A percentile compares a stretch with the other conserved stretches of the same genome.
phyloP scores from a whole-genome alignment of 805 yeast genomes.

The Zygotorulaspora sp. region DNA sequence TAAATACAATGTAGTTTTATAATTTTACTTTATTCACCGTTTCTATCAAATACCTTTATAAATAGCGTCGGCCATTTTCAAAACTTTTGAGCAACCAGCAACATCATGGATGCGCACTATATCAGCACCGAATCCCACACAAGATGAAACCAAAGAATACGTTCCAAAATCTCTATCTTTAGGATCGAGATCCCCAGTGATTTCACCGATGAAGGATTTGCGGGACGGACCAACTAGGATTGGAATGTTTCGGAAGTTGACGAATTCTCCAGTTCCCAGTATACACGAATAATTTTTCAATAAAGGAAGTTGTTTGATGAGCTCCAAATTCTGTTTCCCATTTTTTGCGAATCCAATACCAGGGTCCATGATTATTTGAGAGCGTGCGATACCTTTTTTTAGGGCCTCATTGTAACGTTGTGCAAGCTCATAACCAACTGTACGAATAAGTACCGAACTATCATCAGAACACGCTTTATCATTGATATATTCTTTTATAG shows the following conservation, averaged over 20 bases:
- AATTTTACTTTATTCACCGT: too few species aligned
- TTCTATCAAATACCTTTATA: conserved; percentile 18
- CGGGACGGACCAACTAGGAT: conserved; percentile 83
- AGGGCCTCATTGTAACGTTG: conserved; percentile 53
- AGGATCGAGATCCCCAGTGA: conserved; percentile 56
- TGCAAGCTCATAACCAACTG: conserved; percentile 63
- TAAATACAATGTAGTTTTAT: neutral
- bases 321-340: conserved; percentile 58
- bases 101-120: conserved; percentile 89
- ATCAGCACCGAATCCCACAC: conserved; percentile 69
- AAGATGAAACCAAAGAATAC: conserved; percentile 65
- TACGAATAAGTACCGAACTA: conserved; percentile 43
- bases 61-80: conserved; percentile 65
- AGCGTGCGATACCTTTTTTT: conserved; percentile 62
- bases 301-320: conserved; percentile 48
- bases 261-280: conserved; percentile 22
- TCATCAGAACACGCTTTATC: conserved; percentile 16
- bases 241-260: conserved; percentile 45
- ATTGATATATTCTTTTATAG: conserved; percentile 19
- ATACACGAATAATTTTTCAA: conserved; percentile 45
- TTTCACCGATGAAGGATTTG: conserved; percentile 75
- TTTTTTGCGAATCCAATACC: conserved; percentile 96
- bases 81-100: conserved; percentile 49
- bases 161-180: conserved; percentile 70
- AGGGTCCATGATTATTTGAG: conserved; percentile 93